Conservation (phyloP, 345 rosid genomes). For the Murraya paniculata region DNA sequence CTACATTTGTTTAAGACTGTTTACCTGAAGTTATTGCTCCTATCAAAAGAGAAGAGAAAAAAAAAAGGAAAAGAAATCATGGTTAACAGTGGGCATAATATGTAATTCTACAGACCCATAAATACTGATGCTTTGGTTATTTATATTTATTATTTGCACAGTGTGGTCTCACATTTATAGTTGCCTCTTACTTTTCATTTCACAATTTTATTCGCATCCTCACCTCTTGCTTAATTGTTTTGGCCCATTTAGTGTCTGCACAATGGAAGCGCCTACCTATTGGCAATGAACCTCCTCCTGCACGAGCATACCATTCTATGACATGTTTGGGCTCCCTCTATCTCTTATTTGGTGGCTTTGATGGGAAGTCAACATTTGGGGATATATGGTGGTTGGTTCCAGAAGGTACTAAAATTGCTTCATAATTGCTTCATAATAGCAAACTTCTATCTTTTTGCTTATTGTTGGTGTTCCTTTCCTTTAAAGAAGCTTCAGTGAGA, state of each 20-base stretch:
- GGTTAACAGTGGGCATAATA: background rate
- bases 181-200: background rate
- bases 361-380: conserved; percentile 88
- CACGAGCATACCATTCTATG: conserved; percentile 93
- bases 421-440: background rate
- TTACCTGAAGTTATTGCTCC: background rate
- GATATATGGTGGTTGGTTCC: conserved; percentile 98
- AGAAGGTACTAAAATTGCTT: conserved; percentile 56
- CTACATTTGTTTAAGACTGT: background rate
- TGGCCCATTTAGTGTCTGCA: conserved; percentile 61
- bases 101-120: background rate
- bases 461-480: background rate
- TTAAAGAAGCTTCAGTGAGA: background rate
- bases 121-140: background rate
- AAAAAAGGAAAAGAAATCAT: no score
- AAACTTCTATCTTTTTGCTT: background rate
- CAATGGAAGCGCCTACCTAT: conserved; percentile 84
- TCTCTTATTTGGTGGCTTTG: conserved; percentile 90
- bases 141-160: background rate
- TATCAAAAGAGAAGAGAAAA: no score
- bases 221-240: background rate
- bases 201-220: conserved; percentile 10
- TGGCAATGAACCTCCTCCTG: conserved; percentile 76
- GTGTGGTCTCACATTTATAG: background rate
- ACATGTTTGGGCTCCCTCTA: conserved; percentile 67